Evolutionary conservation across 164 flowering plant species (phyloP).

Genomic region (Aristolochia contorta): DNA sequence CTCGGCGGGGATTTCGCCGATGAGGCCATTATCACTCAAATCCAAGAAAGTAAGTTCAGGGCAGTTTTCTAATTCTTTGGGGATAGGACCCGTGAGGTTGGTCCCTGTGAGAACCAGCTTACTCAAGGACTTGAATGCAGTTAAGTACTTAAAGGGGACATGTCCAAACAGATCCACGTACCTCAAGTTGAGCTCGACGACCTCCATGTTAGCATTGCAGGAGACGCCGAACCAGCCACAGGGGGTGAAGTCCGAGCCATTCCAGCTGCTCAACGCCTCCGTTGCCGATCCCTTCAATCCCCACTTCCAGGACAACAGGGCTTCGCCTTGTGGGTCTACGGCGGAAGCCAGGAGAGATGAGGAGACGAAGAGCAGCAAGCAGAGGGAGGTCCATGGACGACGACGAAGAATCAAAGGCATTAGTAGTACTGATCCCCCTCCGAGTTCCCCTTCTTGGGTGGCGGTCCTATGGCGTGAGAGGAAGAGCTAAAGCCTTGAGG

Average conservation of each 20-base stretch:
- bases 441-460: conserved; percentile 12
- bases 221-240: conserved; percentile 72
- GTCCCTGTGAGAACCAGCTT: conserved; percentile 50
- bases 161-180: conserved; percentile 55
- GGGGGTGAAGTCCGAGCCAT: conserved; percentile 43
- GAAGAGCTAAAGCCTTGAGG: conserved; percentile 40
- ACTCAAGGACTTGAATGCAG: conserved; percentile 42
- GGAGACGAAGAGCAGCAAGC: conserved; percentile 25
- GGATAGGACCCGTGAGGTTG: conserved; percentile 74
- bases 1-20: conserved; percentile 68
- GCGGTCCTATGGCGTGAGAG: conserved; percentile 24
- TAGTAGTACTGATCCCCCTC: background rate
- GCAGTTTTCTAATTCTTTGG: conserved; percentile 54
- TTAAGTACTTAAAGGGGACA: conserved; percentile 67
- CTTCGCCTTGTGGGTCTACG: conserved; percentile 63
- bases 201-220: conserved; percentile 48
- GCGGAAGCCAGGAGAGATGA: conserved; percentile 25
- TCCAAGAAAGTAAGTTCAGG: conserved; percentile 40
- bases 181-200: conserved; percentile 43
- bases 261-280: conserved; percentile 53
- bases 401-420: conserved; percentile 12
- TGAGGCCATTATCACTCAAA: conserved; percentile 59
- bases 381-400: conserved; percentile 18
- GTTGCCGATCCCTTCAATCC: conserved; percentile 44
- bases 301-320: conserved; percentile 69